Evolutionary conservation across 306 rosid genomes (phyloP).

Genomic region (Mimosa pudica): DNA sequence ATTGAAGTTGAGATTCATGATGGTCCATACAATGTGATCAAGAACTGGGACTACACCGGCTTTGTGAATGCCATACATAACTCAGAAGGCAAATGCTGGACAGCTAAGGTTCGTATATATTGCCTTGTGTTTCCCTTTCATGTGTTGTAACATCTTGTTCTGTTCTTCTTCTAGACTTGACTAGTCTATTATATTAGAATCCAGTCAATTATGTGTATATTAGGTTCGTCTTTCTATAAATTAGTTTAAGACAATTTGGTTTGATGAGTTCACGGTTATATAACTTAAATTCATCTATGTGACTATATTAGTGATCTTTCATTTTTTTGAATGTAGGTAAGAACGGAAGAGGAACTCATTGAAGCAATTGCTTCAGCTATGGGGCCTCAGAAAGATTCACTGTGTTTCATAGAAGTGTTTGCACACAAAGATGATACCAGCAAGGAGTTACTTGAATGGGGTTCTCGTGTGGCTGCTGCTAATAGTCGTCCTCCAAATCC

Average conservation of each 20-base stretch:
- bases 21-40: constrained; percentile 62
- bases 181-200: not conserved
- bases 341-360: constrained; percentile 67
- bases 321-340: constrained; percentile 47
- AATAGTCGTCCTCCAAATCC: constrained; percentile 92
- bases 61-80: constrained; percentile 65
- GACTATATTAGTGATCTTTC: not conserved
- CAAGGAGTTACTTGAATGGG: constrained; percentile 96
- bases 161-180: not conserved
- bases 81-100: constrained; percentile 75
- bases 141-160: not conserved
- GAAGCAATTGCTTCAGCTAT: constrained; percentile 71
- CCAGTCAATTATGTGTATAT: too few relatives aligned
- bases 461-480: constrained; percentile 91
- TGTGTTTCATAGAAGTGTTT: constrained; percentile 79
- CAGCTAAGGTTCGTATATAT: constrained; percentile 47
- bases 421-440: constrained; percentile 92
- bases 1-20: constrained; percentile 49
- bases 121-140: not conserved
- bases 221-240: not conserved
- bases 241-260: not conserved
- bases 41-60: constrained; percentile 66
- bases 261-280: too few relatives aligned
- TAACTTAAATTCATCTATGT: not conserved
- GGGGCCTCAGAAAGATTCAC: constrained; percentile 57